phyloP scores from a whole-genome alignment of 345 rosid genomes.

The Punica granatum region DNA sequence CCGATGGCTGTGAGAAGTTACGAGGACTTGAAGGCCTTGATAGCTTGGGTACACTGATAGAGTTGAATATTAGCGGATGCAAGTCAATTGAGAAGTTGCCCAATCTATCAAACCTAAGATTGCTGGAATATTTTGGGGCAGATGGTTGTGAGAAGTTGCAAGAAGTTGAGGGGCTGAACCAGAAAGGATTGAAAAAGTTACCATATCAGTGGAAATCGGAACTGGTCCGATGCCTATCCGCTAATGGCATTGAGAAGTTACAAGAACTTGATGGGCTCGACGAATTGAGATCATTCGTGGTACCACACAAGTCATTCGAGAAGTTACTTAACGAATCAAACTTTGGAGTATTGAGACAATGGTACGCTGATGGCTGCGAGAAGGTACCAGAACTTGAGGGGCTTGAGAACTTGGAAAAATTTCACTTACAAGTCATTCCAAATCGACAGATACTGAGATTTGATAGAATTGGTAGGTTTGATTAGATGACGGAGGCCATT shows the following conservation, averaged over 20 bases:
- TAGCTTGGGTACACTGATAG: neutral
- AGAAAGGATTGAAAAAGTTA: neutral
- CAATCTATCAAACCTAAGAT: neutral
- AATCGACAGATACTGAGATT: neutral
- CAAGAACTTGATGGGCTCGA: neutral
- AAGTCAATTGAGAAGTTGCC: neutral
- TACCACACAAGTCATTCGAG: neutral
- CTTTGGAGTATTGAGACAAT: neutral
- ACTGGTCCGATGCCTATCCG: neutral
- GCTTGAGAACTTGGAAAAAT: neutral
- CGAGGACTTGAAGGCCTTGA: neutral
- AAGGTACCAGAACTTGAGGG: neutral
- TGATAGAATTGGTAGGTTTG: too few relatives aligned
- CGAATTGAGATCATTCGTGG: neutral
- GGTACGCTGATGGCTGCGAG: conserved; percentile 1
- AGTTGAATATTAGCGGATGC: neutral
- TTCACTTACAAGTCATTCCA: neutral
- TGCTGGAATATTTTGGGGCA: neutral
- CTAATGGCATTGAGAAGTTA: neutral
- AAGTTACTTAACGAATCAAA: neutral
- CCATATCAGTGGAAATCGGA: neutral
- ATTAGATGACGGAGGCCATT: too few relatives aligned
- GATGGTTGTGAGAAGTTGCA: neutral
- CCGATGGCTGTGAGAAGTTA: neutral
- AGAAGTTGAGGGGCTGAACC: neutral